Evolutionary conservation across 1,284 basidiomycete genomes (phyloP), one percentile per base, ranked within the genome.

Genomic region (Jaminaea rosea): DNA sequence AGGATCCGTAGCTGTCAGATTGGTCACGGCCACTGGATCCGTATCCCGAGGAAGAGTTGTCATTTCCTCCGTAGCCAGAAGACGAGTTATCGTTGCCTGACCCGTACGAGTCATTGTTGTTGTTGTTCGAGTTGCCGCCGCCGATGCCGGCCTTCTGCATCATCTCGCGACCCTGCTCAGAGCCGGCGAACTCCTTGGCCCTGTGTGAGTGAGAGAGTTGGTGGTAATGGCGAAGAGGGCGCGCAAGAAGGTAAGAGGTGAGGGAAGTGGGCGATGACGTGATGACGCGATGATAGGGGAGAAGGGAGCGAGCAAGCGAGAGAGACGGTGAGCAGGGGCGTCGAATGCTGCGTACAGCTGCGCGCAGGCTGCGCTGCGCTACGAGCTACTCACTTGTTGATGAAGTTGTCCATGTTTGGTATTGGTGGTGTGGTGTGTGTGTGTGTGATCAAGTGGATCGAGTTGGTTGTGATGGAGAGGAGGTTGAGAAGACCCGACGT

Each of bases 331-430:
- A n/a, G 19, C 3, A 7, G 19, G 7, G 19, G 19, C 19, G 27
- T 7, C 17, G 13, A 10, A n/a, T n/a, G n/a, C n/a, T 9, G 46
- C 10, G 21, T 5, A 17, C 26, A 8, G 28, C 13, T 2, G 28
- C n/a, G n/a, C n/a, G n/a, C n/a, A n/a, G n/a, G n/a, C n/a, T n/a
- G n/a, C n/a, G n/a, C n/a, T n/a, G n/a, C n/a, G n/a, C n/a, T n/a
- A n/a, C n/a, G 8, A 13, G 45, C 45, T 46, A 41, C 45, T 46
- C 23, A 47, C 46, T 47, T 47, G 46, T 47, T 47, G 39, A 47
- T 47, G 27, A 47, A 34, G 19, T 26, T 32, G 10, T 47, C 46
- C 46, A 47, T 47, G 8, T 1, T 47, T 26, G 7, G 19, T 27
- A 46, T 15, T 8, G 7, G 11, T 39, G 39, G 17, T 5, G 11